Percentiles rank a stretch among this genome's conserved stretches.
phyloP scores from a whole-genome alignment of 805 yeast species.

The Danielia oregonensis region DNA sequence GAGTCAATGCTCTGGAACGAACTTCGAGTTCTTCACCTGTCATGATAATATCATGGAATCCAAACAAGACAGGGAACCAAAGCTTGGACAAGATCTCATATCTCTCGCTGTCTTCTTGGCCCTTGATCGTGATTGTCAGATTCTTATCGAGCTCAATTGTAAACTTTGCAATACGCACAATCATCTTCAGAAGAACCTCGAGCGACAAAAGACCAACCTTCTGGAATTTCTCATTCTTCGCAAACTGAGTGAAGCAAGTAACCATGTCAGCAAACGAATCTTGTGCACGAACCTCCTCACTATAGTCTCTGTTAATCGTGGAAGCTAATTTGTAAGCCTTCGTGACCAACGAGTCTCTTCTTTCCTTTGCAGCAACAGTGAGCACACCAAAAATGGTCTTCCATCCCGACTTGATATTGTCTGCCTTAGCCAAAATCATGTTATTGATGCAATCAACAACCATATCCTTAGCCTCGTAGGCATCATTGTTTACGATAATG shows the following conservation, averaged over 20 bases:
- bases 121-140: conserved; percentile 6
- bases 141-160: conserved; percentile 21
- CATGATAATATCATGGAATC: conserved; percentile 88
- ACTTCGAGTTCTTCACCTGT: conserved; percentile 92
- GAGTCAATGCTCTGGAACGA: conserved; percentile 80
- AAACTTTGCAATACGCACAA: conserved; percentile 53
- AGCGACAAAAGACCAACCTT: conserved; percentile 77
- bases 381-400: conserved; percentile 78
- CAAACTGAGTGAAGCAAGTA: conserved; percentile 71
- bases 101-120: conserved; percentile 10
- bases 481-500: conserved; percentile 64
- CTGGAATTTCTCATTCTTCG: conserved; percentile 82
- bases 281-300: conserved; percentile 61
- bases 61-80: conserved; percentile 85
- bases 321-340: conserved; percentile 63
- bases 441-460: conserved; percentile 85
- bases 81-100: conserved; percentile 45
- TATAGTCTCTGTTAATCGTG: conserved; percentile 57
- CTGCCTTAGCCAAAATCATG: conserved; percentile 73
- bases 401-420: conserved; percentile 90
- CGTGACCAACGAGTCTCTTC: conserved; percentile 54
- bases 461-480: conserved; percentile 76
- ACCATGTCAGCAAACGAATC: conserved; percentile 67
- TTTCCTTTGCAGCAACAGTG: conserved; percentile 64
- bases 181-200: conserved; percentile 63